A percentile compares a stretch with the other conserved stretches of the same genome.
Conservation (phyloP, 2,329 filamentous ascomycete genomes). For the Nemania sp. region DNA sequence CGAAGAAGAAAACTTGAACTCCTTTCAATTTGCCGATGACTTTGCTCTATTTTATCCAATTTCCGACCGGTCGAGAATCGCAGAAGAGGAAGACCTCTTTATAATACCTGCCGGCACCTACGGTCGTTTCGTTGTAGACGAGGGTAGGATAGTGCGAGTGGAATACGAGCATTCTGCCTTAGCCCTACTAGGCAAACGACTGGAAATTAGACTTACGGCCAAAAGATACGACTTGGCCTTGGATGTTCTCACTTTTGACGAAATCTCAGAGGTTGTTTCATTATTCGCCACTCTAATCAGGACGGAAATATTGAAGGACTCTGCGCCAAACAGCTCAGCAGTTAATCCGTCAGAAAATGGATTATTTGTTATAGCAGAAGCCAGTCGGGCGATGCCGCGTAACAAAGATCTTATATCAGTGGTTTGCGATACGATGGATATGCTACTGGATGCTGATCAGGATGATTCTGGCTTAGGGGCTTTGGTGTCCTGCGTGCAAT, state of each 20-base stretch:
- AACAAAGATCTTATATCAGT: slow-evolving; percentile 78
- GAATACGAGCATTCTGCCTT: slow-evolving; percentile 81
- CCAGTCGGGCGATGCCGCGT: slow-evolving; percentile 56
- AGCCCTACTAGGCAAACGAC: slow-evolving; percentile 74
- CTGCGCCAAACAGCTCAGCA: slow-evolving; percentile 25
- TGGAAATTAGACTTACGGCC: slow-evolving; percentile 68
- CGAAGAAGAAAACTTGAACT: slow-evolving; percentile 85
- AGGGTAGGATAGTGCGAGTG: slow-evolving; percentile 73
- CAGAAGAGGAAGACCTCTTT: slow-evolving; percentile 56
- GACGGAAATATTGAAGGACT: slow-evolving; percentile 48
- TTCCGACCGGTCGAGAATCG: slow-evolving; percentile 49
- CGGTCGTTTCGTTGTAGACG: slow-evolving; percentile 76
- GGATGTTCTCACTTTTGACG: slow-evolving; percentile 59
- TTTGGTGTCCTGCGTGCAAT: slow-evolving; percentile 72
- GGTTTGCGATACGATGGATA: slow-evolving; percentile 83
- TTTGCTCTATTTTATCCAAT: slow-evolving; percentile 64
- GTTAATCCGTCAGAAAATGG: slow-evolving; percentile 39
- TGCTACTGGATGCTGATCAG: slow-evolving; percentile 63
- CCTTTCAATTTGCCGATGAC: slow-evolving; percentile 67
- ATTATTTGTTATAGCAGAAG: slow-evolving; percentile 59
- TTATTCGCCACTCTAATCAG: slow-evolving; percentile 73
- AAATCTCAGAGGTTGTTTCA: slow-evolving; percentile 72
- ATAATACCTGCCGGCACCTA: slow-evolving; percentile 66
- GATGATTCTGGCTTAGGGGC: slow-evolving; percentile 69
- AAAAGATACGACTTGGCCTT: slow-evolving; percentile 57